Evolutionary conservation across 768 basidiomycete species (phyloP).

Genomic region (Boletus tomentosulus): DNA sequence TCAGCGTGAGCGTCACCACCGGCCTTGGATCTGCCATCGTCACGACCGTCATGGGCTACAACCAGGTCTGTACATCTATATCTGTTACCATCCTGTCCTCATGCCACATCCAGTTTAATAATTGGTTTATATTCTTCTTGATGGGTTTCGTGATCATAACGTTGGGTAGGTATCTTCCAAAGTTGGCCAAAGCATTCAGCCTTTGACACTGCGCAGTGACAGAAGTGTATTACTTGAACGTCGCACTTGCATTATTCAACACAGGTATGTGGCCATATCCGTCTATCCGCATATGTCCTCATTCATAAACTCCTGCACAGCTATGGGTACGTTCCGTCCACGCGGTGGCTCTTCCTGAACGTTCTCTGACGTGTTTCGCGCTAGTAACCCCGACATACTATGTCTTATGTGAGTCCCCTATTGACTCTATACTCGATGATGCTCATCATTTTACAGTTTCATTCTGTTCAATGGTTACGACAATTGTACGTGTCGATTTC

Average conservation of each 20-base stretch:
- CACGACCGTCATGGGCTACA: slow-evolving; percentile 66
- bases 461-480: slow-evolving; percentile 81
- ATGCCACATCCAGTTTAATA: slow-evolving; percentile 62
- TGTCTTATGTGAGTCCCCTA: slow-evolving; percentile 59
- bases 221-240: slow-evolving; percentile 94
- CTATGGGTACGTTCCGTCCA: slow-evolving; percentile 54
- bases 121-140: slow-evolving; percentile 90
- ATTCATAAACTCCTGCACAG: slow-evolving; percentile 28
- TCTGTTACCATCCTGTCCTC: neutral
- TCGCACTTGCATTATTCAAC: slow-evolving; percentile 94
- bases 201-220: slow-evolving; percentile 46
- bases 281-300: neutral
- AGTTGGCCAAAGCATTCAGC: neutral
- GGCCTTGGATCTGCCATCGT: slow-evolving; percentile 92
- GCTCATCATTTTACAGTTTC: slow-evolving; percentile 48
- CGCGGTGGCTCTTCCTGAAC: neutral
- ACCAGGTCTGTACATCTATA: slow-evolving; percentile 52
- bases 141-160: slow-evolving; percentile 80
- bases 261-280: slow-evolving; percentile 49
- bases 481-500: slow-evolving; percentile 51
- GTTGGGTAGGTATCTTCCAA: slow-evolving; percentile 48
- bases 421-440: neutral
- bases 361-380: slow-evolving; percentile 15
- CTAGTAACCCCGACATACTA: slow-evolving; percentile 85
- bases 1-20: slow-evolving; percentile 91